These are phyloP conservation scores for Diaporthe vaccinii DNA, from an alignment of 2,329 filamentous ascomycete genomes.

Conservation along the genomic window DNA sequence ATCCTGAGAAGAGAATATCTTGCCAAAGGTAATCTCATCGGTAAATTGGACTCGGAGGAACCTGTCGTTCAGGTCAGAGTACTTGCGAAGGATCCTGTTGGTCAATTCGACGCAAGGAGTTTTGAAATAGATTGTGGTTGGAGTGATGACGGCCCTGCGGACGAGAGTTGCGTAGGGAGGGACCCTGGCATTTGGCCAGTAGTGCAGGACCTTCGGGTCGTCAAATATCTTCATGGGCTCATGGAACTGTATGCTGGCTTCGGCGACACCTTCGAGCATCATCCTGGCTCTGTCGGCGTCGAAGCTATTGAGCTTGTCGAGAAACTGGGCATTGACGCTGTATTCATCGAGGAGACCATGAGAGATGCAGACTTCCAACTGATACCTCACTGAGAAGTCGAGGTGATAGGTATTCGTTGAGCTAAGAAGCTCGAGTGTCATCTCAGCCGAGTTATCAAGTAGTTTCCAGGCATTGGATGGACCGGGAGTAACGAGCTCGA, in stretches of 20 bases:
- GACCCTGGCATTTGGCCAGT: conserved; percentile 62
- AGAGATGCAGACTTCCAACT: conserved; percentile 94
- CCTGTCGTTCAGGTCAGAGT: conserved; percentile 76
- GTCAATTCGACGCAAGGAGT: conserved; percentile 87
- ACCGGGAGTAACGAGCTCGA: conserved; percentile 35
- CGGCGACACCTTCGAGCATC: conserved; percentile 81
- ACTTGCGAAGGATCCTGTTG: conserved; percentile 86
- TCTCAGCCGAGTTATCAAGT: conserved; percentile 23
- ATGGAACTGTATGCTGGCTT: conserved; percentile 71
- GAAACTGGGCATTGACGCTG: conserved; percentile 76
- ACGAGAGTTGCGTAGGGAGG: conserved; percentile 82
- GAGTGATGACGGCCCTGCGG: conserved; percentile 84
- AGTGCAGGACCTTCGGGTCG: conserved; percentile 62
- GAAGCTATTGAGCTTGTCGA: conserved; percentile 68
- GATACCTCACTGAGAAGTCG: conserved; percentile 83
- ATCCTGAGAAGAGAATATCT: conserved; percentile 67
- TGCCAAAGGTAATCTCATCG: conserved; percentile 78
- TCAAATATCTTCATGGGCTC: conserved; percentile 81
- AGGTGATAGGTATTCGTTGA: conserved; percentile 60
- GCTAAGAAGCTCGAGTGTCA: conserved; percentile 48
- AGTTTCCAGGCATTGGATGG: conserved; percentile 33
- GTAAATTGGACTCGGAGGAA: conserved; percentile 93
- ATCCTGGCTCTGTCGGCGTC: conserved; percentile 67
- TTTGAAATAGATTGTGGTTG: conserved; percentile 83
- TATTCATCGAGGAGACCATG: conserved; percentile 82